A percentile compares a stretch with the other conserved stretches of the same genome.
Evolutionary conservation across 371 early-diverging fungal species (phyloP).

Genomic region (Rhizopus microsporus): DNA sequence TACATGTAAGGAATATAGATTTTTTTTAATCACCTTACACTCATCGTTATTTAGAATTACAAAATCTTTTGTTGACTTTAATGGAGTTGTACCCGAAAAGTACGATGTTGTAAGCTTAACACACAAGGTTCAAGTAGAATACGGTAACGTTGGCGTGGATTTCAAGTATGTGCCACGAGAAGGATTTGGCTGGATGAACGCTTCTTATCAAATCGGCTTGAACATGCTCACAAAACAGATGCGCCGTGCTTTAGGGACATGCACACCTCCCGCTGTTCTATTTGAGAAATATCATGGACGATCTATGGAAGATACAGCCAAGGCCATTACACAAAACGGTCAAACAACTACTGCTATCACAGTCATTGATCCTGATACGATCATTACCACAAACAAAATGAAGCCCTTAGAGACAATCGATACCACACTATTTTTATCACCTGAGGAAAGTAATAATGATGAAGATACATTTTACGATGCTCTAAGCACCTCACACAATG

Average conservation of each 20-base stretch:
- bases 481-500: not conserved
- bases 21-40: not conserved
- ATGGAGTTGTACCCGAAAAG: constrained; percentile 97
- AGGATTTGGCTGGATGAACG: constrained; percentile 99
- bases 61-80: constrained; percentile 94
- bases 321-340: constrained; percentile 41
- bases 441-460: not conserved
- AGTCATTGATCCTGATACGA: constrained; percentile 10
- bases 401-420: not conserved
- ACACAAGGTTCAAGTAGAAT: constrained; percentile 92
- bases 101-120: constrained; percentile 92
- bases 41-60: constrained; percentile 59
- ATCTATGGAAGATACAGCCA: constrained; percentile 27
- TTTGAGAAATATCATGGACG: constrained; percentile 39
- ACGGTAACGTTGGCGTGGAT: constrained; percentile 93
- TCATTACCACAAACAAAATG: not conserved
- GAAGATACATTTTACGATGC: constrained; percentile 2
- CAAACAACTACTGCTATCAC: constrained; percentile 37
- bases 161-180: constrained; percentile 94
- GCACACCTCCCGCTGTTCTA: constrained; percentile 75
- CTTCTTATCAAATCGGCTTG: constrained; percentile 86
- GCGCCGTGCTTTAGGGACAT: constrained; percentile 80
- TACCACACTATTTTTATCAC: not conserved
- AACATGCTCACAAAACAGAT: constrained; percentile 70
- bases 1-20: constrained; percentile 58